These are phyloP conservation scores for Ceratocystis cubensis DNA, from an alignment of 2,329 filamentous ascomycete genomes.

Conservation along the genomic window DNA sequence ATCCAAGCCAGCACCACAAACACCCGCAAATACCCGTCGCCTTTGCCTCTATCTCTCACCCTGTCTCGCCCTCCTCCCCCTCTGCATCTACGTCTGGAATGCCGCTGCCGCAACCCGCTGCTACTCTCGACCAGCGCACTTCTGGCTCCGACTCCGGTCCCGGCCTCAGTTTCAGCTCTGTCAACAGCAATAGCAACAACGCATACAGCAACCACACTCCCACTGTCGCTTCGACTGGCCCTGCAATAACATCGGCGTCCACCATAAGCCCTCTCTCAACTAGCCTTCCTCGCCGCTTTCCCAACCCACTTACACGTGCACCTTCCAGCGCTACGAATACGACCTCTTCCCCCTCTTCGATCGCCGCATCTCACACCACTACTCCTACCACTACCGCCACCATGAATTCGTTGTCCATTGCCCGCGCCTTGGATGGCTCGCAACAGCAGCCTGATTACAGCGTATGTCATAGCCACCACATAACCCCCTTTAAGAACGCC, in stretches of 20 bases:
- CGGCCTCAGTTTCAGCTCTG: background rate
- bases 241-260: background rate
- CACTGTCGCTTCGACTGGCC: background rate
- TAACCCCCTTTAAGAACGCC: background rate
- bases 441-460: slow-evolving; percentile 11
- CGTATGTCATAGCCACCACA: slow-evolving; percentile 1
- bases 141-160: background rate
- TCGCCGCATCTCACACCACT: background rate
- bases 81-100: background rate
- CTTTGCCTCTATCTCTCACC: background rate
- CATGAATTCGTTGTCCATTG: slow-evolving; percentile 13
- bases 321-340: background rate
- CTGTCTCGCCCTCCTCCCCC: background rate
- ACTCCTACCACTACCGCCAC: background rate
- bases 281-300: slow-evolving; percentile 16
- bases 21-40: background rate
- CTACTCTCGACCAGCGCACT: slow-evolving; percentile 1
- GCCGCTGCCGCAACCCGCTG: background rate
- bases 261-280: background rate
- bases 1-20: slow-evolving; percentile 25
- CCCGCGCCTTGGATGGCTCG: slow-evolving; percentile 9
- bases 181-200: background rate
- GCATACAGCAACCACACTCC: slow-evolving; percentile 6
- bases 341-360: background rate
- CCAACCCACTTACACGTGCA: slow-evolving; percentile 7